Evolutionary conservation across 805 yeast genomes (phyloP).

Genomic region (Lipomyces japonicus): DNA sequence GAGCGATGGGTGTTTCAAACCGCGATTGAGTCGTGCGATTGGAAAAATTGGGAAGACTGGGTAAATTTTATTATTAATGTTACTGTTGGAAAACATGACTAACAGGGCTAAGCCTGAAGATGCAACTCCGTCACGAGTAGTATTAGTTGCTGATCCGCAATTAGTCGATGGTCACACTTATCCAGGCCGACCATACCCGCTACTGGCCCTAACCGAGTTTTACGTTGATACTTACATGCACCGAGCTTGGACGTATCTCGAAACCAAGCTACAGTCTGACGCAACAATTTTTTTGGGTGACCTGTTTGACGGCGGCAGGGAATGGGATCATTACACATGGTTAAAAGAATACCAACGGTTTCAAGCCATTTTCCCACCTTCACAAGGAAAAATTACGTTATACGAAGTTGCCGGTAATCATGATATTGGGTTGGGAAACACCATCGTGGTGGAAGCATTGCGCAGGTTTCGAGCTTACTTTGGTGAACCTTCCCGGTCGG

Average conservation of each 20-base stretch:
- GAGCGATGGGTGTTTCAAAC: conserved; percentile 51
- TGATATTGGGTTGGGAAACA: conserved; percentile 89
- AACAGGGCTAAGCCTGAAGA: conserved; percentile 10
- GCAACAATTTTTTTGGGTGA: conserved; percentile 82
- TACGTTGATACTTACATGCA: conserved; percentile 76
- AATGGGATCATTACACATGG: conserved; percentile 72
- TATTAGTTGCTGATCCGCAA: conserved; percentile 87
- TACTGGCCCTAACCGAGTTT: conserved; percentile 54
- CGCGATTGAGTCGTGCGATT: conserved; percentile 49
- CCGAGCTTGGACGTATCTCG: conserved; percentile 64
- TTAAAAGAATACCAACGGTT: conserved; percentile 66
- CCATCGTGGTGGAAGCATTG: conserved; percentile 53
- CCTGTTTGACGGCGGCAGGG: conserved; percentile 90
- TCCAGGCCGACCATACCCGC: conserved; percentile 56
- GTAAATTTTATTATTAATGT: conserved; percentile 1
- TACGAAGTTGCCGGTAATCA: conserved; percentile 77
- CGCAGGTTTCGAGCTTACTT: conserved; percentile 66
- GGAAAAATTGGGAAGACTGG: conserved; percentile 71
- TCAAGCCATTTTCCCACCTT: conserved; percentile 56
- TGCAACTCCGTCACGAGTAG: conserved; percentile 21
- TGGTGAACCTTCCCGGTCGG: conserved; percentile 60
- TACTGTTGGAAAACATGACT: background rate
- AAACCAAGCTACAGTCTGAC: conserved; percentile 63
- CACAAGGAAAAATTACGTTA: conserved; percentile 38
- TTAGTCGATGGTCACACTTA: conserved; percentile 85